Conservation (phyloP, 2,329 filamentous ascomycete species). For the Neopestalotiopsis sp. region DNA sequence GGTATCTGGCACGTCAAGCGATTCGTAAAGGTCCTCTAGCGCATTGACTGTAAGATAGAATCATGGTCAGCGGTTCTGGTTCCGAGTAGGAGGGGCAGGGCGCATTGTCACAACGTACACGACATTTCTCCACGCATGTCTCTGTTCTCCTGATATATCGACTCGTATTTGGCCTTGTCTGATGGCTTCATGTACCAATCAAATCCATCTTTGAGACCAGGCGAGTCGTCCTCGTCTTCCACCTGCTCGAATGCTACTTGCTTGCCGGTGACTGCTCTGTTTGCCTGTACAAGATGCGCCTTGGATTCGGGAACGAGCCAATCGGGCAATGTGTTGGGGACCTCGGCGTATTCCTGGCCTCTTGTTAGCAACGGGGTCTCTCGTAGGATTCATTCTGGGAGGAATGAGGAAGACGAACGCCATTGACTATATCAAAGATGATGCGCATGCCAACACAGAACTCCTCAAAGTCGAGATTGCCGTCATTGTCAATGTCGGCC, state of each 20-base stretch:
- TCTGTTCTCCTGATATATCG: conserved; percentile 93
- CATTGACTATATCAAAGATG: conserved; percentile 97
- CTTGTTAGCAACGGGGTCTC: not conserved
- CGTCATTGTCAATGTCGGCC: conserved; percentile 95
- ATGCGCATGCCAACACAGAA: conserved; percentile 99
- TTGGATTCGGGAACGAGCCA: conserved; percentile 98
- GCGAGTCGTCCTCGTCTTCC: conserved; percentile 80
- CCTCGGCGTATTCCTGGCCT: conserved; percentile 81
- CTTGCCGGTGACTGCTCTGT: conserved; percentile 76
- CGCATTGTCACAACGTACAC: conserved; percentile 56
- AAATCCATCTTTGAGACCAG: conserved; percentile 91
- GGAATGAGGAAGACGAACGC: conserved; percentile 54
- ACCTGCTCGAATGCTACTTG: conserved; percentile 85
- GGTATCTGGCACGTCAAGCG: conserved; percentile 73
- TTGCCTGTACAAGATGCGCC: conserved; percentile 86
- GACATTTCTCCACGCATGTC: conserved; percentile 84
- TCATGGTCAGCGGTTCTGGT: not conserved
- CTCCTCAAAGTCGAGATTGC: conserved; percentile 98
- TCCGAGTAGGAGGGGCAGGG: not conserved
- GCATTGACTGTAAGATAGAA: conserved; percentile 65
- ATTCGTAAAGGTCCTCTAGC: conserved; percentile 84
- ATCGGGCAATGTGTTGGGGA: conserved; percentile 85
- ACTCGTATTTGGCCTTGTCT: conserved; percentile 94
- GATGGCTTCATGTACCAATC: conserved; percentile 98
- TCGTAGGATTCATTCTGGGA: too few relatives aligned